phyloP scores from a whole-genome alignment of 129 eudicot genomes.

The Ambrosia trifida region DNA sequence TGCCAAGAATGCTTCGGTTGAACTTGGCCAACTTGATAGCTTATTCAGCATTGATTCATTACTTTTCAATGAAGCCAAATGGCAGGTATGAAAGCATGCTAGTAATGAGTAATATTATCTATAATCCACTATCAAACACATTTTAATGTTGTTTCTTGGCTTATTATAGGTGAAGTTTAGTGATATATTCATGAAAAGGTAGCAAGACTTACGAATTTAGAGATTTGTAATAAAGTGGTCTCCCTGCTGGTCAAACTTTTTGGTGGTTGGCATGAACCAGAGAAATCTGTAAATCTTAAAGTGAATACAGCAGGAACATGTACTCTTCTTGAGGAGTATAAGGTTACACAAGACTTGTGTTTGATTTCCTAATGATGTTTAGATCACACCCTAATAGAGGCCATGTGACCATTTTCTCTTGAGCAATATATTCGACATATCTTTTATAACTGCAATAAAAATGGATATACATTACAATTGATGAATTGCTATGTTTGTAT shows the following conservation, averaged over 20 bases:
- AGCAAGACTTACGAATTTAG: constrained; percentile 12
- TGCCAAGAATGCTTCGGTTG: constrained; percentile 32
- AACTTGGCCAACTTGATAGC: constrained; percentile 36
- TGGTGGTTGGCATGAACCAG: constrained; percentile 49
- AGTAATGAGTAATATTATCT: neutral
- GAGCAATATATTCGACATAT: no score
- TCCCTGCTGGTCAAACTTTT: constrained; percentile 47
- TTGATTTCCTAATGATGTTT: no score
- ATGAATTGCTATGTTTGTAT: no score
- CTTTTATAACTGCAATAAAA: no score
- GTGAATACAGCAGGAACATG: constrained; percentile 30
- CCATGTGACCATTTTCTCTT: no score
- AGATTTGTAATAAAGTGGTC: constrained; percentile 38
- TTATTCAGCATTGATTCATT: constrained; percentile 36
- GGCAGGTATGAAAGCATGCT: constrained; percentile 49
- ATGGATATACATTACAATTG: no score
- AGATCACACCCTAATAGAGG: no score
- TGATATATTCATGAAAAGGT: constrained; percentile 43
- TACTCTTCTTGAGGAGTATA: constrained; percentile 35
- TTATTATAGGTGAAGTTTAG: constrained; percentile 41
- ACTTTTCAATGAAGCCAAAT: constrained; percentile 38
- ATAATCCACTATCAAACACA: neutral
- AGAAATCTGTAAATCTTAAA: constrained; percentile 5
- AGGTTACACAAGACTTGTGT: constrained; percentile 28
- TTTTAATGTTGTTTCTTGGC: neutral